Evolutionary conservation across 2,329 filamentous ascomycete genomes (phyloP), one percentile per base, ranked within the genome.

Genomic region (Venturia asperata): DNA sequence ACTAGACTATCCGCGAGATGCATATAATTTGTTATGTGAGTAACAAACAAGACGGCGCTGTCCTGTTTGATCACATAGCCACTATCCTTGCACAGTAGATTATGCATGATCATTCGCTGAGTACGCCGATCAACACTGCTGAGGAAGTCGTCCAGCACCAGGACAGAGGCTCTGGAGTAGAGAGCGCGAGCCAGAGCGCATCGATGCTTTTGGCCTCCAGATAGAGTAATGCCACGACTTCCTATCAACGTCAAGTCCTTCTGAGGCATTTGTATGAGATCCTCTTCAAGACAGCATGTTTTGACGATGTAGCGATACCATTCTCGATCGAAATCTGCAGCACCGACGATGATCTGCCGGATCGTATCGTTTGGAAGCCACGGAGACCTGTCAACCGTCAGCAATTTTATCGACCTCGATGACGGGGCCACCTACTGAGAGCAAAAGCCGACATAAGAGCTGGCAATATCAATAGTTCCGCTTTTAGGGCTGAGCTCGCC

Each of bases 401-500:
- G 49, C 15, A 6, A 1, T 9, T 15, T 27, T 24, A 13, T 55
- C 49, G 34, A 10, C 49, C 7, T 21, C 9, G n/a, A 47, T 10
- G 2, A 47, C 6, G 1, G n/a, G 7, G 9, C 4, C 49, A 30
- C 49, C 34, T 17, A 55, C 58, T 67, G 65, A n/a, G 64, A 21
- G 41, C 65, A 67, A 37, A 47, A 67, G n/a, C 47, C 65, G 5
- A 67, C 41, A 21, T 39, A 43, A 24, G 39, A 30, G 21, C 27
- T 56, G n/a, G 37, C 17, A 19, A 41, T 61, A 10, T 45, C 41
- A 39, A 67, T 62, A n/a, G 43, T 41, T n/a, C 67, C 67, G 15
- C 17, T n/a, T 34, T 45, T 24, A 21, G 63, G 41, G n/a, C 21
- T 34, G 15, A 65, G 61, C 60, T 71, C 69, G 7, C 68, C 65